phyloP scores from a whole-genome alignment of 2,329 filamentous ascomycete genomes.

The Sclerotinia trifoliorum region DNA sequence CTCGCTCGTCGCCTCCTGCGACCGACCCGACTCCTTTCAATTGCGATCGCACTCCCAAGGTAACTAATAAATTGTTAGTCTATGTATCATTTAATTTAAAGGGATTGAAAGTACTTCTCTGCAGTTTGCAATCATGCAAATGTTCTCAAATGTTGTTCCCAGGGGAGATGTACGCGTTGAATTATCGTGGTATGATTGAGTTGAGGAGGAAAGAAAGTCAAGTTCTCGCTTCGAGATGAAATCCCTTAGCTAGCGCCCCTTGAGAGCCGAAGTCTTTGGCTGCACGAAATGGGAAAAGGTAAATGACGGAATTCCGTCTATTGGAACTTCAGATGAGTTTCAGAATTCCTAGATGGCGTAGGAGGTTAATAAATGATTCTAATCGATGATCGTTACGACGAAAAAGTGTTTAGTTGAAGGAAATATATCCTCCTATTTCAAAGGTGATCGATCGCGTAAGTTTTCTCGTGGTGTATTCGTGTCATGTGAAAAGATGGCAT shows the following conservation, averaged over 20 bases:
- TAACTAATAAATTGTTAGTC: conserved; percentile 34
- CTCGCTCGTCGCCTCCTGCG: conserved; percentile 26
- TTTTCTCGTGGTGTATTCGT: conserved; percentile 17
- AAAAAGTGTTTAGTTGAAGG: background rate
- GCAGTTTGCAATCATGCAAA: conserved; percentile 28
- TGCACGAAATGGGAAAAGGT: conserved; percentile 14
- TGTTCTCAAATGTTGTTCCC: conserved; percentile 26
- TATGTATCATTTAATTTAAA: conserved; percentile 16
- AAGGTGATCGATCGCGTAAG: conserved; percentile 17
- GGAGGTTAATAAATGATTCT: conserved; percentile 1
- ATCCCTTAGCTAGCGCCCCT: conserved; percentile 24
- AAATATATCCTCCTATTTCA: conserved; percentile 13
- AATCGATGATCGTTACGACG: background rate
- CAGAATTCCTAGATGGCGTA: background rate
- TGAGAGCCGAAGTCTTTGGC: conserved; percentile 13
- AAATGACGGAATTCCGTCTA: background rate
- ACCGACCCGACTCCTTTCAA: conserved; percentile 29
- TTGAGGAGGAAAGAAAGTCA: conserved; percentile 25
- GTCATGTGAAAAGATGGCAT: conserved; percentile 12
- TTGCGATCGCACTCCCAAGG: conserved; percentile 30
- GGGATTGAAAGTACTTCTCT: conserved; percentile 32
- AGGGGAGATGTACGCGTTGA: conserved; percentile 28
- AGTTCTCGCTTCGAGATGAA: conserved; percentile 25
- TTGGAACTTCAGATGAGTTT: background rate
- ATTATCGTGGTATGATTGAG: conserved; percentile 21